Percentiles rank a stretch among this genome's conserved stretches.
Conservation (phyloP, 2,329 filamentous ascomycete genomes). For the Apiospora arundinis region DNA sequence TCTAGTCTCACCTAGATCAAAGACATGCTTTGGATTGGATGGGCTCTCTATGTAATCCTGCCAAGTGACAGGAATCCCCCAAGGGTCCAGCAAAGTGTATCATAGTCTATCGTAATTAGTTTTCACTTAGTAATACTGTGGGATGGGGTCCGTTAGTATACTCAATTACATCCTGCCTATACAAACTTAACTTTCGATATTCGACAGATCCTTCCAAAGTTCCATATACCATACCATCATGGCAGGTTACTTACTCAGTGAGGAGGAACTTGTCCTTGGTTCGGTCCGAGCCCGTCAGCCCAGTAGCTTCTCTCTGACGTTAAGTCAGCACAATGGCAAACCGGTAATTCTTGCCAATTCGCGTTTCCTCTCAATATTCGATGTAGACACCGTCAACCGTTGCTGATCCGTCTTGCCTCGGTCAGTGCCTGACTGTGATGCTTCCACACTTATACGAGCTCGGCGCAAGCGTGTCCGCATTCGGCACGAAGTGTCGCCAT, state of each 20-base stretch:
- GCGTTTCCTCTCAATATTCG: neutral
- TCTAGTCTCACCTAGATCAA: neutral
- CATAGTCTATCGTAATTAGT: neutral
- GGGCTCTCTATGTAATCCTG: neutral
- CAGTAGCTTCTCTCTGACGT: neutral
- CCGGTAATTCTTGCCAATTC: neutral
- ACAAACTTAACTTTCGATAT: neutral
- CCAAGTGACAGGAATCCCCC: neutral
- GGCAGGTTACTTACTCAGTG: neutral
- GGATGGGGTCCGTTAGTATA: neutral
- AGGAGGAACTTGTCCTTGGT: neutral
- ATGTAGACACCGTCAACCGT: neutral
- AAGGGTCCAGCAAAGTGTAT: neutral
- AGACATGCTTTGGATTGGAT: neutral
- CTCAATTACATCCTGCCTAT: neutral
- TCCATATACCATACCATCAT: neutral
- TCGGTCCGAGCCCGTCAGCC: neutral
- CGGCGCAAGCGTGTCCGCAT: conserved; percentile 8
- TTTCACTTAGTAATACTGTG: neutral
- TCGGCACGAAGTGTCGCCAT: conserved; percentile 11
- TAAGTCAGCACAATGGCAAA: no score
- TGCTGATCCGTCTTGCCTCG: neutral
- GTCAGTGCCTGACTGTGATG: neutral
- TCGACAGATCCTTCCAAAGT: neutral
- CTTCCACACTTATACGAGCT: conserved; percentile 3